These are phyloP conservation scores for Trichosanthes cucumerina DNA, from an alignment of 306 rosid genomes.

Conservation along the genomic window DNA sequence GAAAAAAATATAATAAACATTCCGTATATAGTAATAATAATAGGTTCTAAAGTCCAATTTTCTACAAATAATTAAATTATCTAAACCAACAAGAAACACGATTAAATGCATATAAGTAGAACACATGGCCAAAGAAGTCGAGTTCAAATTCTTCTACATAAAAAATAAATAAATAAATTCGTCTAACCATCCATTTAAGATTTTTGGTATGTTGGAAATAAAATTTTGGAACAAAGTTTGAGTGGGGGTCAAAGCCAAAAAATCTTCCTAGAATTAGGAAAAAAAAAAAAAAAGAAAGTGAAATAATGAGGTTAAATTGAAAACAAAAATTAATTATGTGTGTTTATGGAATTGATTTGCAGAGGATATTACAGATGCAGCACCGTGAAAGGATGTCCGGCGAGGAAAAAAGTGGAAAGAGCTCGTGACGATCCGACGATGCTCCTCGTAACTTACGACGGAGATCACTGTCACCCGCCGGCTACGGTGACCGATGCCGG, in stretches of 20 bases:
- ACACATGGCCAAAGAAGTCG: no score
- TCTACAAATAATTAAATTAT: no score
- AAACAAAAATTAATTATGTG: not conserved
- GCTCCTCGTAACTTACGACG: conserved; percentile 41
- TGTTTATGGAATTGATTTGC: not conserved
- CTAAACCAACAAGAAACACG: no score
- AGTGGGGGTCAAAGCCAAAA: conserved; percentile 14
- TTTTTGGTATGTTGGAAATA: no score
- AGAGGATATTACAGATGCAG: conserved; percentile 82
- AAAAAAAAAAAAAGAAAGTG: not conserved
- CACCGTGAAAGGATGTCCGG: conserved; percentile 67
- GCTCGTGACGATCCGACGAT: conserved; percentile 34
- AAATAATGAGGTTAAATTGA: not conserved
- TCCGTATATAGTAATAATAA: no score
- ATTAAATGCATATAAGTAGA: no score
- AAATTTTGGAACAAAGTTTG: not conserved
- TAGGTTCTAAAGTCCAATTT: no score
- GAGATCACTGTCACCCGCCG: conserved; percentile 32
- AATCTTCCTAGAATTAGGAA: not conserved
- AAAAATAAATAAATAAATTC: no score
- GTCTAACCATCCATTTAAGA: no score
- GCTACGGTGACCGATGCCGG: not conserved
- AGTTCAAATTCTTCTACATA: no score
- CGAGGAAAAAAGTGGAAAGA: conserved; percentile 78
- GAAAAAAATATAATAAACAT: no score